phyloP scores from a whole-genome alignment of 331 rosid species.

The Pyracantha coccinea region DNA sequence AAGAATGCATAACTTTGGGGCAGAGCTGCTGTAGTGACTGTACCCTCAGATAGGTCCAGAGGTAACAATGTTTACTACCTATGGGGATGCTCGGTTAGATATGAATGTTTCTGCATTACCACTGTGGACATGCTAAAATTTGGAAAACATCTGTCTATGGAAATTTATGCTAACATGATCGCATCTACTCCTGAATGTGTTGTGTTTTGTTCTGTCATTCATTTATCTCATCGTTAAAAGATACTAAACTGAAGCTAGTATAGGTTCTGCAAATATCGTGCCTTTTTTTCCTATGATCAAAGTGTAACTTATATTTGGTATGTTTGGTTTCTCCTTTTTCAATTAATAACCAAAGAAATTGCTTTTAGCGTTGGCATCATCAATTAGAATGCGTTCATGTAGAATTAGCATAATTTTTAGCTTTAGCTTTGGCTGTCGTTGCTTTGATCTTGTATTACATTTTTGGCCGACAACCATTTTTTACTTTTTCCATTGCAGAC shows the following conservation, averaged over 20 bases:
- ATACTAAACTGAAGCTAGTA: not conserved
- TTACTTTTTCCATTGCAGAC: conserved; percentile 47
- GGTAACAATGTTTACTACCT: not conserved
- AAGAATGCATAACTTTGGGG: not conserved
- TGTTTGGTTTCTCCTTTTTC: not conserved
- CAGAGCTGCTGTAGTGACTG: not conserved
- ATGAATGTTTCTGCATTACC: not conserved
- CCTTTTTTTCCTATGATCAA: not conserved
- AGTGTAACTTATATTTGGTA: not conserved
- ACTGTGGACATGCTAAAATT: not conserved
- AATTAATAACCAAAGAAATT: not conserved
- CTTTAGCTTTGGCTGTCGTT: not conserved
- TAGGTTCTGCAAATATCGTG: not conserved
- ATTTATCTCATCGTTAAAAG: not conserved
- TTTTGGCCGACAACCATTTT: not conserved
- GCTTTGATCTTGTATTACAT: not conserved
- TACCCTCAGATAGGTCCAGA: not conserved
- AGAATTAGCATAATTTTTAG: not conserved
- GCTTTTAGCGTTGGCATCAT: not conserved
- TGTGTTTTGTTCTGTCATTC: not conserved
- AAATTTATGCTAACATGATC: not conserved
- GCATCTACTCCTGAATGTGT: not conserved
- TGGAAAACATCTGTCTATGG: not conserved
- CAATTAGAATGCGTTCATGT: not conserved
- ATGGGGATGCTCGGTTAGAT: not conserved